A percentile compares a stretch with the other conserved stretches of the same genome.
phyloP scores from a whole-genome alignment of 129 eudicot genomes.

The Heracleum sosnowskyi region DNA sequence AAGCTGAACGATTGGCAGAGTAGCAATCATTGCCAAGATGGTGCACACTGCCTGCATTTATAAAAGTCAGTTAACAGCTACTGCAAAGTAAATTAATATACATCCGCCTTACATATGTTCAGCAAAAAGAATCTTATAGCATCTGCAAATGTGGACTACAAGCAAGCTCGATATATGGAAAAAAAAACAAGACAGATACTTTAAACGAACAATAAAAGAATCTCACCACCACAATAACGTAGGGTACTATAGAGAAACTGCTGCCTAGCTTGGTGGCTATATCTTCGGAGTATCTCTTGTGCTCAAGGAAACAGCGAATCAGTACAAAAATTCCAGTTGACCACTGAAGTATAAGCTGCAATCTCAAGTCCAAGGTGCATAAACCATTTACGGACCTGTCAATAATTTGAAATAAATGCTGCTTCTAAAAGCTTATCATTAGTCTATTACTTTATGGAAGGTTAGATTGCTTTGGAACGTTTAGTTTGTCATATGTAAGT shows the following conservation, averaged over 20 bases:
- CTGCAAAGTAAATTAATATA: background rate
- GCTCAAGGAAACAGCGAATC: slow-evolving; percentile 81
- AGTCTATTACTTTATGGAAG: background rate
- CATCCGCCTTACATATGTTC: background rate
- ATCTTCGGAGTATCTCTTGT: slow-evolving; percentile 47
- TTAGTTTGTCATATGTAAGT: background rate
- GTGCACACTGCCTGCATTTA: slow-evolving; percentile 86
- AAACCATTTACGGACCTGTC: slow-evolving; percentile 35
- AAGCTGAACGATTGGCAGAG: slow-evolving; percentile 87
- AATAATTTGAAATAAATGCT: slow-evolving; percentile 23
- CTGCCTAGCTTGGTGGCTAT: slow-evolving; percentile 84
- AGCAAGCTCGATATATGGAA: background rate
- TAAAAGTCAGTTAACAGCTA: slow-evolving; percentile 5
- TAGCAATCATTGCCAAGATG: slow-evolving; percentile 95
- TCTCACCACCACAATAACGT: slow-evolving; percentile 87
- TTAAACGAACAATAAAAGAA: background rate
- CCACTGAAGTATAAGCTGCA: slow-evolving; percentile 99
- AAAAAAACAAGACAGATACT: background rate
- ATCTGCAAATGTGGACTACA: background rate
- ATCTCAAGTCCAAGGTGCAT: slow-evolving; percentile 49
- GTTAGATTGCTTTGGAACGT: background rate
- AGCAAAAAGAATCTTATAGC: background rate
- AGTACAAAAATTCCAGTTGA: slow-evolving; percentile 93
- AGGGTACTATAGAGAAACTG: slow-evolving; percentile 88
- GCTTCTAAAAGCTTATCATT: slow-evolving; percentile 8